These are phyloP conservation scores for Moricandia moricandioides DNA, from an alignment of 345 rosid species.

Conservation along the genomic window DNA sequence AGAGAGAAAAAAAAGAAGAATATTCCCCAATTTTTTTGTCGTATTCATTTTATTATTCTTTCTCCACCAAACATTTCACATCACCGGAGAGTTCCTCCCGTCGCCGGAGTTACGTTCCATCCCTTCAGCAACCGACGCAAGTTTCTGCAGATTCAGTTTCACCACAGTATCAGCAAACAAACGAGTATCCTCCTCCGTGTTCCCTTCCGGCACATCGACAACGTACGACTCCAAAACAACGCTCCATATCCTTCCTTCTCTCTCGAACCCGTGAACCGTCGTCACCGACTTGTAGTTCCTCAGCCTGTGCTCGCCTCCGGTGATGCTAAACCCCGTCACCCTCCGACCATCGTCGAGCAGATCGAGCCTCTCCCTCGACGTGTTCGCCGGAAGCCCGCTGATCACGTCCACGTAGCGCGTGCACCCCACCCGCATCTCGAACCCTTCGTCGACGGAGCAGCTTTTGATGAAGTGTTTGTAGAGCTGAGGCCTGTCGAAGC, in stretches of 20 bases:
- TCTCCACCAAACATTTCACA: neutral
- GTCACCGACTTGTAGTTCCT: constrained; percentile 78
- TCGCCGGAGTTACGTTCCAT: constrained; percentile 45
- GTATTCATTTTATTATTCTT: neutral
- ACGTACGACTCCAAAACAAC: constrained; percentile 81
- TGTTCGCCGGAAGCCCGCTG: constrained; percentile 75
- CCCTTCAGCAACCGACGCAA: constrained; percentile 68
- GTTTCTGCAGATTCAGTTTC: constrained; percentile 78
- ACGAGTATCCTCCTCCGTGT: constrained; percentile 87
- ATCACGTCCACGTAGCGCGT: constrained; percentile 74
- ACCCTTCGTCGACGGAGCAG: constrained; percentile 49
- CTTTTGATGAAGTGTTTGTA: constrained; percentile 86
- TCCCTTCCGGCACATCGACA: constrained; percentile 89
- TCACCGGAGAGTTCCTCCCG: constrained; percentile 40
- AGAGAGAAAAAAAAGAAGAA: neutral
- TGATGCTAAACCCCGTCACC: constrained; percentile 68
- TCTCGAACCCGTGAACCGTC: constrained; percentile 58
- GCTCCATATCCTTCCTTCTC: constrained; percentile 52
- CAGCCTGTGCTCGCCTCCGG: constrained; percentile 81
- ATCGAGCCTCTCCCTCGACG: constrained; percentile 80
- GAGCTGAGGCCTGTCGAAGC: constrained; percentile 67
- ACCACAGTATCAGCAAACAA: constrained; percentile 86
- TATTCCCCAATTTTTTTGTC: neutral
- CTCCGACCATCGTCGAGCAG: constrained; percentile 56
- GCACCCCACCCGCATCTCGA: constrained; percentile 58